These are phyloP conservation scores for Diddensiella transvaalensis DNA, from an alignment of 805 yeast species.

Conservation along the genomic window DNA sequence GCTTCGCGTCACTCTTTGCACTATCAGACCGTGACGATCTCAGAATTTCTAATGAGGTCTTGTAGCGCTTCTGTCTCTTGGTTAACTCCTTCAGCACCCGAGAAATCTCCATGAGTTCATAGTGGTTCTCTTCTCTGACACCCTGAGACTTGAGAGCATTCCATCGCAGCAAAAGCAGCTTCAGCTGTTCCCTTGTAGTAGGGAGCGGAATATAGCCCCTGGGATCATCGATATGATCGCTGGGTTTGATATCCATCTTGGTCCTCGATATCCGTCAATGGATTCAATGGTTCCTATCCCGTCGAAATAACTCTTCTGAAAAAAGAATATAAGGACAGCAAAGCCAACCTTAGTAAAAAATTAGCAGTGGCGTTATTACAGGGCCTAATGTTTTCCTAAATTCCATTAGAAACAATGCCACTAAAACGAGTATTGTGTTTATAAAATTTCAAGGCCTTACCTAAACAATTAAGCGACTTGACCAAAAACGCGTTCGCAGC, in stretches of 20 bases:
- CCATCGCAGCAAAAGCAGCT: slow-evolving; percentile 35
- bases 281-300: too few relatives aligned
- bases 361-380: too few relatives aligned
- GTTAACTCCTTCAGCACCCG: slow-evolving; percentile 27
- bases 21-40: slow-evolving; percentile 14
- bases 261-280: too few relatives aligned
- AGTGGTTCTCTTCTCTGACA: slow-evolving; percentile 26
- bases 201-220: slow-evolving; percentile 25
- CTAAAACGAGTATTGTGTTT: too few relatives aligned
- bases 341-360: too few relatives aligned
- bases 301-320: too few relatives aligned
- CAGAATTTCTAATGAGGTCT: slow-evolving; percentile 22
- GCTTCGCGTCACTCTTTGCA: slow-evolving; percentile 17
- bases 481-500: background rate
- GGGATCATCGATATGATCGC: background rate
- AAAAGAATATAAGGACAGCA: too few relatives aligned
- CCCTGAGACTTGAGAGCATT: slow-evolving; percentile 31
- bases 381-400: too few relatives aligned
- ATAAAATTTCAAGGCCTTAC: too few relatives aligned
- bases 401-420: too few relatives aligned
- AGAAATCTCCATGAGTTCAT: slow-evolving; percentile 33
- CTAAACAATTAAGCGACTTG: too few relatives aligned
- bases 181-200: slow-evolving; percentile 33
- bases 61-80: slow-evolving; percentile 29
- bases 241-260: too few relatives aligned